Conservation (phyloP, 2,329 filamentous ascomycete genomes). For the Tolypocladium album region DNA sequence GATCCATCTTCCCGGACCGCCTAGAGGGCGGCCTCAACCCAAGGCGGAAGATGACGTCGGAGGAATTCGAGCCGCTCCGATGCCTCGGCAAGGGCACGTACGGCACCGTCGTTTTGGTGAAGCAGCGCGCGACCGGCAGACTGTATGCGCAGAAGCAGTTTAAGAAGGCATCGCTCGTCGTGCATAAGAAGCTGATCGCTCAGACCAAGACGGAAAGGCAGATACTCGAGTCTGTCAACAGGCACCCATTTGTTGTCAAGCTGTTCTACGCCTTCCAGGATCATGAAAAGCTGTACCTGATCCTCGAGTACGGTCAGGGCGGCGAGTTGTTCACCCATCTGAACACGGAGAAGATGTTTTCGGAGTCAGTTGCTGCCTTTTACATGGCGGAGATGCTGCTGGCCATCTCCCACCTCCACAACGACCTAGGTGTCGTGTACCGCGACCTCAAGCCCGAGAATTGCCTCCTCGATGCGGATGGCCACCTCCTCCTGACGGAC, state of each 20-base stretch:
- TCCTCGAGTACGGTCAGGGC: slow-evolving; percentile 93
- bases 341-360: slow-evolving; percentile 88
- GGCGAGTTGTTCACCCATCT: slow-evolving; percentile 96
- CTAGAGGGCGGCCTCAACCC: slow-evolving; percentile 44
- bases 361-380: slow-evolving; percentile 79
- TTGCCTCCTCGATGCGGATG: slow-evolving; percentile 82
- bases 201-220: slow-evolving; percentile 95
- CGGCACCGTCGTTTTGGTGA: slow-evolving; percentile 88
- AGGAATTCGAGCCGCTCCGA: slow-evolving; percentile 81
- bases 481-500: slow-evolving; percentile 88
- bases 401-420: slow-evolving; percentile 85
- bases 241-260: slow-evolving; percentile 96
- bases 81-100: slow-evolving; percentile 96
- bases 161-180: slow-evolving; percentile 88
- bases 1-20: slow-evolving; percentile 29
- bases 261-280: slow-evolving; percentile 98
- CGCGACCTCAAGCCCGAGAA: slow-evolving; percentile 97
- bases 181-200: slow-evolving; percentile 92
- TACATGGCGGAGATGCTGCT: slow-evolving; percentile 99
- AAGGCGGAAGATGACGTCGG: slow-evolving; percentile 76
- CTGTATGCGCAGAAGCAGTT: slow-evolving; percentile 98
- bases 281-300: slow-evolving; percentile 92
- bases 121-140: slow-evolving; percentile 75
- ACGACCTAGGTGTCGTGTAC: slow-evolving; percentile 87
- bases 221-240: slow-evolving; percentile 90